These are phyloP conservation scores for Obelidium mucronatum DNA, from an alignment of 192 early-diverging fungal genomes.

Conservation along the genomic window DNA sequence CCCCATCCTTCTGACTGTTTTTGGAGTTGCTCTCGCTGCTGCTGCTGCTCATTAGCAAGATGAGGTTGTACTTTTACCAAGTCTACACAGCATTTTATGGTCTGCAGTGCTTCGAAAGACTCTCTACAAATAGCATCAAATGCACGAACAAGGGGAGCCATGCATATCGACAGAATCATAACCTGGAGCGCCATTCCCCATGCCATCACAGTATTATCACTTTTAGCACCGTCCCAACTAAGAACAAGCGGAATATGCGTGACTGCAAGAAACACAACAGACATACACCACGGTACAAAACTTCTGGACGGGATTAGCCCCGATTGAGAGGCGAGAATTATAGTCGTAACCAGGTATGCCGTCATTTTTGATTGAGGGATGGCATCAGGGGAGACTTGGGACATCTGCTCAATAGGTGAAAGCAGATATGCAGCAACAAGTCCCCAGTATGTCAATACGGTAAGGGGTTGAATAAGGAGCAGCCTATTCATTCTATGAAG, in stretches of 20 bases:
- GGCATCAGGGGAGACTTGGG: conserved; percentile 11
- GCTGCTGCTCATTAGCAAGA: too few species aligned
- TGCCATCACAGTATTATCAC: conserved; percentile 2
- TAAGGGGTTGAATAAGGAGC: conserved; percentile 22
- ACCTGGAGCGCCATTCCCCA: conserved; percentile 24
- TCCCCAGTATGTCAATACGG: conserved; percentile 13
- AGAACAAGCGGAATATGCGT: conserved; percentile 26
- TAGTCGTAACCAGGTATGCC: conserved; percentile 18
- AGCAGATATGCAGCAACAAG: conserved; percentile 31
- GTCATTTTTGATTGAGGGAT: conserved; percentile 31
- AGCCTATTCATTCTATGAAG: background rate
- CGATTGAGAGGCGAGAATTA: conserved; percentile 7
- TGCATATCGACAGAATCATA: background rate
- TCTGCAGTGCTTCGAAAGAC: conserved; percentile 19
- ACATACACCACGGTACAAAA: conserved; percentile 28
- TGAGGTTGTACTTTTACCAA: too few species aligned
- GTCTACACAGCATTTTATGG: conserved; percentile 22
- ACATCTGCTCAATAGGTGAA: conserved; percentile 29
- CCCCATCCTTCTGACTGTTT: background rate
- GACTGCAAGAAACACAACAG: conserved; percentile 26
- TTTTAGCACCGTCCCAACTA: conserved; percentile 12
- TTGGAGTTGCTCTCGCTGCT: too few species aligned
- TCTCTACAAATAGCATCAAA: conserved; percentile 12
- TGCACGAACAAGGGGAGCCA: conserved; percentile 19
- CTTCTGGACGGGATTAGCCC: conserved; percentile 21